Evolutionary conservation across 208 protist genomes (phyloP).

Genomic region (Crithidia acanthocephali): DNA sequence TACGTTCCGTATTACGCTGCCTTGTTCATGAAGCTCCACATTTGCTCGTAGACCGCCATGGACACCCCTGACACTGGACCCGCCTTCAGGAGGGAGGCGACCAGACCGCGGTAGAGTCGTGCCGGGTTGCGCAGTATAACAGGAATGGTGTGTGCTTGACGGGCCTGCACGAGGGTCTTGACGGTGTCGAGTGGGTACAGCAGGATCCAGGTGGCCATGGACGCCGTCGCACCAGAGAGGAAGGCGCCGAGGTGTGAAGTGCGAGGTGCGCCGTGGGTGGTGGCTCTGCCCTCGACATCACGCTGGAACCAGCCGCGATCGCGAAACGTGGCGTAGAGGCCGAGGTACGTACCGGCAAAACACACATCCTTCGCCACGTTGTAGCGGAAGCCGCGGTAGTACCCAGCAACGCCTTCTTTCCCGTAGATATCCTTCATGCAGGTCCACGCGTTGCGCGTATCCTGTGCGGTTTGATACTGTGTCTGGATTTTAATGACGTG

Average conservation of each 20-base stretch:
- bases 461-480: constrained; percentile 58
- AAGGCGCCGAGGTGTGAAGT: constrained; percentile 43
- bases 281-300: background rate
- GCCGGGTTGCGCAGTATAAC: constrained; percentile 30
- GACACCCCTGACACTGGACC: constrained; percentile 76
- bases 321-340: constrained; percentile 63
- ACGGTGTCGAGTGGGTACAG: constrained; percentile 87
- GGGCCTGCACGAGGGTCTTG: constrained; percentile 85
- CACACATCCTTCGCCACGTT: constrained; percentile 76
- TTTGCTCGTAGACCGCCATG: constrained; percentile 81
- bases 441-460: constrained; percentile 79
- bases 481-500: constrained; percentile 92
- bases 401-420: constrained; percentile 67
- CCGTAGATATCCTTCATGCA: constrained; percentile 61
- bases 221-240: constrained; percentile 58
- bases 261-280: background rate
- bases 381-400: constrained; percentile 79
- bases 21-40: constrained; percentile 20
- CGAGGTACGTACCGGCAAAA: constrained; percentile 82
- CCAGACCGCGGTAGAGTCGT: constrained; percentile 68
- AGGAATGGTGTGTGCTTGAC: constrained; percentile 34
- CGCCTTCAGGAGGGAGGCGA: constrained; percentile 70
- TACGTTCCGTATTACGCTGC: background rate
- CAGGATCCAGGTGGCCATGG: constrained; percentile 76
- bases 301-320: constrained; percentile 10